phyloP scores from a whole-genome alignment of 106 monocot species.

The Acorus calamus region DNA sequence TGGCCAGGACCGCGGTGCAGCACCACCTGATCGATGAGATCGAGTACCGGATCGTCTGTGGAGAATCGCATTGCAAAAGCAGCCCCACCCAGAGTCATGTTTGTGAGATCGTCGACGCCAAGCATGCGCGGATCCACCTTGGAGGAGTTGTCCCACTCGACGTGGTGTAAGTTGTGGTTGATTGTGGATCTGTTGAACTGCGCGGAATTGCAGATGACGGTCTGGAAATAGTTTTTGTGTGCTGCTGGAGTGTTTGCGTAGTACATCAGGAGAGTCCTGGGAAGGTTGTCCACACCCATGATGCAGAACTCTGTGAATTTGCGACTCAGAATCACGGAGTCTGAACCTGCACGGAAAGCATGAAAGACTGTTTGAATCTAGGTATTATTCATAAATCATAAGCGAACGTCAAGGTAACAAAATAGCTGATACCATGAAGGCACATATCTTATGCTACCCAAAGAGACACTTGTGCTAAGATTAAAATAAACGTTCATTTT shows the following conservation, averaged over 20 bases:
- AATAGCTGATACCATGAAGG: background rate
- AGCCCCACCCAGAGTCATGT: slow-evolving; percentile 46
- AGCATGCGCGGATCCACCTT: slow-evolving; percentile 22
- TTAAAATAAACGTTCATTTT: no score
- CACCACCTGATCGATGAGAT: slow-evolving; percentile 54
- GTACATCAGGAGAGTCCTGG: slow-evolving; percentile 82
- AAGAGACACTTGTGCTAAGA: no score
- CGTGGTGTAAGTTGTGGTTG: slow-evolving; percentile 61
- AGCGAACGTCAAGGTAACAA: background rate
- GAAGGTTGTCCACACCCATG: slow-evolving; percentile 77
- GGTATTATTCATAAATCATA: background rate
- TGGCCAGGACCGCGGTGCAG: slow-evolving; percentile 26
- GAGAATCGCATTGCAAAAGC: slow-evolving; percentile 54
- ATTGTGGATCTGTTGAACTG: slow-evolving; percentile 58
- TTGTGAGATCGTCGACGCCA: slow-evolving; percentile 20
- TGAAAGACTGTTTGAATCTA: background rate
- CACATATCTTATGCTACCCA: no score
- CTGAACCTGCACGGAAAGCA: slow-evolving; percentile 46
- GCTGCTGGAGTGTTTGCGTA: slow-evolving; percentile 60
- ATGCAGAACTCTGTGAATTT: slow-evolving; percentile 73
- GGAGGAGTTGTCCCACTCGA: slow-evolving; percentile 11
- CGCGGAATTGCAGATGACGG: slow-evolving; percentile 75
- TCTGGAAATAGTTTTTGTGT: slow-evolving; percentile 81
- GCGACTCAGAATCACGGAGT: slow-evolving; percentile 72
- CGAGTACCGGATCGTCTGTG: slow-evolving; percentile 40